Evolutionary conservation across 2,329 filamentous ascomycete species (phyloP).

Genomic region (Colletotrichum sansevieriae): DNA sequence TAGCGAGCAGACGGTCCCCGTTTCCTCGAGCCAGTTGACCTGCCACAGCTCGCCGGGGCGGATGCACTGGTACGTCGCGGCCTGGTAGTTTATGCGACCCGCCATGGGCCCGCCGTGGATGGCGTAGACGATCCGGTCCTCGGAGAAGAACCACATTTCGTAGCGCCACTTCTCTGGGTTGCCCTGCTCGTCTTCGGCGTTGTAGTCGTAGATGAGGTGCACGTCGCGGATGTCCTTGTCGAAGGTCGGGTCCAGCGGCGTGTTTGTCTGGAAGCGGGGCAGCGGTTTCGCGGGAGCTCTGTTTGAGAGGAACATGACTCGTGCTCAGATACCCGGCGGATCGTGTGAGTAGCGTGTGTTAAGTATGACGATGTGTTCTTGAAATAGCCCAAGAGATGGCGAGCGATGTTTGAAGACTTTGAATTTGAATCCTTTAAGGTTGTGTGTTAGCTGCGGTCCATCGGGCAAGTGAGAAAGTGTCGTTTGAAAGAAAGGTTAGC

Average conservation of each 20-base stretch:
- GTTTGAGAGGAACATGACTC: constrained; percentile 42
- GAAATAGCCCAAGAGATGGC: background rate
- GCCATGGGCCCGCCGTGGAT: constrained; percentile 73
- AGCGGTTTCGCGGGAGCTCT: constrained; percentile 30
- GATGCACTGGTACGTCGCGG: constrained; percentile 68
- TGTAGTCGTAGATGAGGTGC: constrained; percentile 70
- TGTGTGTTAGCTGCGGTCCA: background rate
- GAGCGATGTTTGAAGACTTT: background rate
- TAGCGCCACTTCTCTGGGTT: constrained; percentile 71
- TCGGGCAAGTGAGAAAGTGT: background rate
- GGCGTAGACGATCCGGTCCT: constrained; percentile 66
- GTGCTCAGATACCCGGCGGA: background rate
- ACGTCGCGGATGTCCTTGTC: constrained; percentile 65
- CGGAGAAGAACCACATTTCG: constrained; percentile 72
- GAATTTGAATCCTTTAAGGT: background rate
- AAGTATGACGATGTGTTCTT: background rate
- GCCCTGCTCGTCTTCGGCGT: constrained; percentile 59
- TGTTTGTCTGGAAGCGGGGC: constrained; percentile 42
- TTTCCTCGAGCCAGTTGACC: constrained; percentile 72
- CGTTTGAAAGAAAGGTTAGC: constrained; percentile 14
- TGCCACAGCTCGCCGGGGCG: constrained; percentile 71
- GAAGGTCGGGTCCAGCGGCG: constrained; percentile 50
- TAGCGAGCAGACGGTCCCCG: constrained; percentile 67
- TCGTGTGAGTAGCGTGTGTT: background rate
- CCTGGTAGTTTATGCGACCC: constrained; percentile 66